Base-by-base conservation (phyloP, 2,329 filamentous ascomycete species). In the Aschersonia sp. region DNA sequence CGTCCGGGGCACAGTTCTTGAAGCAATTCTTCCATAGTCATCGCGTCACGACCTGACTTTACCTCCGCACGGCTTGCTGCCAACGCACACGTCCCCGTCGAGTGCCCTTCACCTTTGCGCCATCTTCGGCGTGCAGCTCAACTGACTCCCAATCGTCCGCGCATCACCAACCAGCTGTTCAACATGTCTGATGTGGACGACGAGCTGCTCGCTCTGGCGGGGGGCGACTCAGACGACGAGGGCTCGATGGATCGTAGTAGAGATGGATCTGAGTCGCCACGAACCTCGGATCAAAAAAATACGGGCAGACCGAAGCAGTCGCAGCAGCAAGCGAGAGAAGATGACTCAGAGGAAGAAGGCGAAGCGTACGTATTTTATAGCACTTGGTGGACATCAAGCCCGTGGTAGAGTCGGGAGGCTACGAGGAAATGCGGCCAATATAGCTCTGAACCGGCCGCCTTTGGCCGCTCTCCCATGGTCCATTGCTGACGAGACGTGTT, bases 141-240 rank as follows among this genome's bases (percentile, higher is more conserved):
- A 20, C 20, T 20, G 20, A 20, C 20, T 20, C 20, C 20, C 20
- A 20, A 29, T n/a, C 4, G 40, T n/a, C 4, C 40, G 10, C 20
- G 20, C 20, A 20, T 20, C 20, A 20, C 28, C 40, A 43, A 43
- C 9, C 9, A 43, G 10, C 9, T 12, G 7, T 5, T 31, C 43
- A 44, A 30, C 59, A 94, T 95, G 89, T 84, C 86, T 49, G 86
- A 91, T 61, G 77, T 96, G 55, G 91, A 97, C 62, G 89, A 91
- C 58, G 91, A 96, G 70, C 82, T 97, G 55, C 83, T 97, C 54
- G 89, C 87, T 60, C 81, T 97, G 54, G 92, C 89, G 48, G 92
- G 88, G 58, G 88, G 86, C 56, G 84, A 78, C 47, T 77, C 78
- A 50, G 77, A 74, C 59, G 77, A 77, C 56, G 77, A 78, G 65